These are phyloP conservation scores for Lichtheimia ramosa DNA, from an alignment of 371 early-diverging fungal species.

Conservation along the genomic window DNA sequence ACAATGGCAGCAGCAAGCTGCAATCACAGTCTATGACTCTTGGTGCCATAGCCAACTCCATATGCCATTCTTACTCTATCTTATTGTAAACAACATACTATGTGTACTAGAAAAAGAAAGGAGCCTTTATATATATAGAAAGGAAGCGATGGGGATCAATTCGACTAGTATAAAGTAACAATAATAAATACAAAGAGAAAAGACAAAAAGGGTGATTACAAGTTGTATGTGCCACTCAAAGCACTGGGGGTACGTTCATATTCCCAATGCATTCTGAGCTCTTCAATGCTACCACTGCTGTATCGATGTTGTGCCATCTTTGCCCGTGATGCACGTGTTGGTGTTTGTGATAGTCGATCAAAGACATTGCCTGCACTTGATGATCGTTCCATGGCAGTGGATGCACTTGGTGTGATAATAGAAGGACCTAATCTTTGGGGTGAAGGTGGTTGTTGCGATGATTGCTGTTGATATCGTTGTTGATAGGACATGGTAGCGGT, in stretches of 20 bases:
- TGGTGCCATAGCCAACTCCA: too few species aligned
- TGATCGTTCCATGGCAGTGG: conserved; percentile 29
- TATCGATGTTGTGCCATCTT: conserved; percentile 39
- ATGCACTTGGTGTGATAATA: conserved; percentile 8
- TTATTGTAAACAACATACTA: too few species aligned
- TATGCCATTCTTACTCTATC: too few species aligned
- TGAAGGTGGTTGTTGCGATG: conserved; percentile 7
- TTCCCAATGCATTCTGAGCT: conserved; percentile 40
- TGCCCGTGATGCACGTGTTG: conserved; percentile 47
- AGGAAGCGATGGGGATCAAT: too few species aligned
- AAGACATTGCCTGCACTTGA: conserved; percentile 36
- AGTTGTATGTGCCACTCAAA: conserved; percentile 20
- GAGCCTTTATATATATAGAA: too few species aligned
- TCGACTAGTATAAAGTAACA: too few species aligned
- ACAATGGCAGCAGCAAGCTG: too few species aligned
- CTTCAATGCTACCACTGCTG: conserved; percentile 49
- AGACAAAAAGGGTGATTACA: too few species aligned
- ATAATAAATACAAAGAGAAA: too few species aligned
- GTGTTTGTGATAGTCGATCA: conserved; percentile 49
- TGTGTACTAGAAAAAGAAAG: too few species aligned
- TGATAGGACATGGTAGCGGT: conserved; percentile 20
- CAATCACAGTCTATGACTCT: too few species aligned
- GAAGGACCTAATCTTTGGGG: conserved; percentile 14
- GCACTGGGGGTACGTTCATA: conserved; percentile 32
- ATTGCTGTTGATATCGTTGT: conserved; percentile 16